phyloP scores from a whole-genome alignment of 2,329 filamentous ascomycete species.

The Colletotrichum theobromicola region DNA sequence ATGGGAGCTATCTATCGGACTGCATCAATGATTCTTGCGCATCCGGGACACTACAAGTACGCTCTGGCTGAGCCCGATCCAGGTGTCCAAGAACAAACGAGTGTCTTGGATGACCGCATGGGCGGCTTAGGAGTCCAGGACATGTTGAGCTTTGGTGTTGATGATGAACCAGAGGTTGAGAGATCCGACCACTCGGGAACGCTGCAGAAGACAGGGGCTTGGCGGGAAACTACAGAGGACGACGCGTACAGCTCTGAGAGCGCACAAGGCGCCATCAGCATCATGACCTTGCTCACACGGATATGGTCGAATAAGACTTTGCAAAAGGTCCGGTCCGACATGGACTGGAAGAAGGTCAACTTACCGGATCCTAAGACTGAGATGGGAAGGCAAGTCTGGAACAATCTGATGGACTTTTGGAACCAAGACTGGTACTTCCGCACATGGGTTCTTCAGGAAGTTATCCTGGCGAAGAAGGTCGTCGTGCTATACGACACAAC shows the following conservation, averaged over 20 bases:
- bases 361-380: background rate
- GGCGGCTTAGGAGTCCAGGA: background rate
- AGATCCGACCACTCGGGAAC: too few relatives aligned
- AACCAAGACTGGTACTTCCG: slow-evolving; percentile 10
- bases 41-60: background rate
- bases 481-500: background rate
- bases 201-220: background rate
- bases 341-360: background rate
- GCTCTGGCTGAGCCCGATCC: background rate
- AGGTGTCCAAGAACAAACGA: background rate
- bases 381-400: background rate
- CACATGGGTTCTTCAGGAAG: slow-evolving; percentile 14
- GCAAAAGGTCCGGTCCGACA: background rate
- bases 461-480: background rate
- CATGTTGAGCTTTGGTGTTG: background rate
- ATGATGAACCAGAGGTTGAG: background rate
- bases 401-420: background rate
- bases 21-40: background rate
- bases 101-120: background rate
- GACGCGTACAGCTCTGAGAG: background rate
- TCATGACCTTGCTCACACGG: slow-evolving; percentile 3
- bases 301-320: background rate
- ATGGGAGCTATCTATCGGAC: background rate
- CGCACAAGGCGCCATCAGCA: background rate
- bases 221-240: background rate